Percentiles rank a stretch among this genome's conserved stretches.
phyloP scores from a whole-genome alignment of 176 grass and related monocot genomes.

The Musa itinerans region DNA sequence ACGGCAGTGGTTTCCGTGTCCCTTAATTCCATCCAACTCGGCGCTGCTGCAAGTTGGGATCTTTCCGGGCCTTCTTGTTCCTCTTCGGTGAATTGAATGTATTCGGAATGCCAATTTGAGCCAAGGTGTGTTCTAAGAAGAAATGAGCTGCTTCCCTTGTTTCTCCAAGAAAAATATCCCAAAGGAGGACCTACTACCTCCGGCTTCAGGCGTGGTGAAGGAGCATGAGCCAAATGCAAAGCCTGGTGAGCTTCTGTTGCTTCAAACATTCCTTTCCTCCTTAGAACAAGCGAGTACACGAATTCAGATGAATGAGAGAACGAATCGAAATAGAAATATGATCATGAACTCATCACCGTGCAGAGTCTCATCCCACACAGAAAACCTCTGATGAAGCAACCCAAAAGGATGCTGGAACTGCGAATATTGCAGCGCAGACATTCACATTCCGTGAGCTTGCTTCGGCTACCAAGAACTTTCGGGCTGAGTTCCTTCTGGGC shows the following conservation, averaged over 20 bases:
- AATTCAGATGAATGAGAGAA: not conserved
- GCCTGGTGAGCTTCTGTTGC: not conserved
- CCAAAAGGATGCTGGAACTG: not conserved
- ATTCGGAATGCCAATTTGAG: not conserved
- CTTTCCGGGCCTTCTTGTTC: not conserved
- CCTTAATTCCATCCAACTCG: no score
- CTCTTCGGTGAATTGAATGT: not conserved
- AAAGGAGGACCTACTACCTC: not conserved
- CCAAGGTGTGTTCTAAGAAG: no score
- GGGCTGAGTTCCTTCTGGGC: not conserved
- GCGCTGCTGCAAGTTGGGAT: not conserved
- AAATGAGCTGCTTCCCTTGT: constrained; percentile 1
- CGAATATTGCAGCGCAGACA: not conserved
- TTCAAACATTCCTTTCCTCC: not conserved
- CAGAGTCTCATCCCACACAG: not conserved
- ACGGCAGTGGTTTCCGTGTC: no score
- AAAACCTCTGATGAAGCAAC: not conserved
- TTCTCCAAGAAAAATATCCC: not conserved
- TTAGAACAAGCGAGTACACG: not conserved
- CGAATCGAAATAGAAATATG: not conserved
- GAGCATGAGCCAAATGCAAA: not conserved
- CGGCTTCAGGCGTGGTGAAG: no score
- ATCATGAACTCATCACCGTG: not conserved
- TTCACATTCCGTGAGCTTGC: constrained; percentile 1
- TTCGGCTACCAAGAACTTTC: constrained; percentile 1